Percentiles rank a stretch among this genome's conserved stretches.
Conservation (phyloP, 2,329 filamentous ascomycete genomes). For the Dissoconium aciculare region DNA sequence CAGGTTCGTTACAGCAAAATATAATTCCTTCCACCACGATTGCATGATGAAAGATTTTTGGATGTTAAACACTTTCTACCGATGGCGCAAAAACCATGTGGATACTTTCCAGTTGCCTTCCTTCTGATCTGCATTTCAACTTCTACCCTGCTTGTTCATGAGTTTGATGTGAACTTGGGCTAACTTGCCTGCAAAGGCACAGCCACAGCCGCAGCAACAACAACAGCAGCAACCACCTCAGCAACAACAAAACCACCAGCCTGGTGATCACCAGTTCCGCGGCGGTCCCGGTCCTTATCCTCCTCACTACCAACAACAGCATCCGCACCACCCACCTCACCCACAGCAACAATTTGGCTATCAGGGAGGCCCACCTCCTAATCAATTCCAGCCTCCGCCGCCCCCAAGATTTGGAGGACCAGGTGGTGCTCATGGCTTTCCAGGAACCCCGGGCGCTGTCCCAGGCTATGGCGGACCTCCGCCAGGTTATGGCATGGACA, state of each 20-base stretch:
- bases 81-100: conserved; percentile 91
- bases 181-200: conserved; percentile 6
- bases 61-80: conserved; percentile 85
- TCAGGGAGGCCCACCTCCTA: conserved; percentile 24
- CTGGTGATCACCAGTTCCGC: conserved; percentile 20
- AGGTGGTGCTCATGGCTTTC: conserved; percentile 32
- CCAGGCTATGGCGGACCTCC: conserved; percentile 56
- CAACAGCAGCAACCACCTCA: conserved; percentile 24
- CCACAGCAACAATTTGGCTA: conserved; percentile 20
- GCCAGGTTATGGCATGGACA: conserved; percentile 12
- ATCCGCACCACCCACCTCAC: conserved; percentile 1
- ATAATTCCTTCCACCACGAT: conserved; percentile 16
- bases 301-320: conserved; percentile 17
- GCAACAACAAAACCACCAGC: conserved; percentile 21
- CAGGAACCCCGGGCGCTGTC: conserved; percentile 28
- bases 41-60: conserved; percentile 85
- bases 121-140: conserved; percentile 55
- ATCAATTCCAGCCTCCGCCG: conserved; percentile 31
- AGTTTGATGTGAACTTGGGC: no score
- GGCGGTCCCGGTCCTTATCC: conserved; percentile 28
- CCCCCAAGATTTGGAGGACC: conserved; percentile 34
- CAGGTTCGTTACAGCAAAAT: conserved; percentile 55
- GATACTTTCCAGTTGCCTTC: conserved; percentile 99
- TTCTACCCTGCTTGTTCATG: conserved; percentile 4
- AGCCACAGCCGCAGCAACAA: conserved; percentile 14